These are phyloP conservation scores for Inonotus obliquus DNA, from an alignment of 1,284 basidiomycete species.

Conservation along the genomic window DNA sequence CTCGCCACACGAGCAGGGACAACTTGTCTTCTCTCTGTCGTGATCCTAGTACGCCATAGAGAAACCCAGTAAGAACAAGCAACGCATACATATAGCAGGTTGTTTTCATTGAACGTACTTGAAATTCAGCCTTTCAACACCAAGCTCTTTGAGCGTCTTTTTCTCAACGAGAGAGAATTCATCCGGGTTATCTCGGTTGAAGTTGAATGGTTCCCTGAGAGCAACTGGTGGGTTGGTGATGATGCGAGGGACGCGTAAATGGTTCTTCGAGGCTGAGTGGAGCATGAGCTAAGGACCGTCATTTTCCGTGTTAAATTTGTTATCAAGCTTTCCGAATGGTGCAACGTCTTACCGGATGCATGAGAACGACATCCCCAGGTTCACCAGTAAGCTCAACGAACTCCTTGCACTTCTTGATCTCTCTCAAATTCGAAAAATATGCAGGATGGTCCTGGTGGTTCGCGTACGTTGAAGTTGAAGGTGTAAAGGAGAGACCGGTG, in stretches of 20 bases:
- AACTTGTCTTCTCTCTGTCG: conserved; percentile 13
- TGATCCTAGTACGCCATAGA: conserved; percentile 2
- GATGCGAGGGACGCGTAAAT: conserved; percentile 45
- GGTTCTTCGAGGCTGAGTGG: conserved; percentile 59
- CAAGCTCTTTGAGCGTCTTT: conserved; percentile 51
- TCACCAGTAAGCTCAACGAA: conserved; percentile 56
- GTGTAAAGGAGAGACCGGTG: conserved; percentile 40
- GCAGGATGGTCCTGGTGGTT: conserved; percentile 36
- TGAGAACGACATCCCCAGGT: conserved; percentile 53
- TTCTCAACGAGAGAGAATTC: conserved; percentile 47
- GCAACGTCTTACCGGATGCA: conserved; percentile 39
- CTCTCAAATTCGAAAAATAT: conserved; percentile 40
- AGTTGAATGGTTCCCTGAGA: conserved; percentile 49
- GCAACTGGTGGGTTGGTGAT: conserved; percentile 60
- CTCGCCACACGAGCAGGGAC: conserved; percentile 15
- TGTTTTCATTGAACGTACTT: conserved; percentile 15
- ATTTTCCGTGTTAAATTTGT: not conserved
- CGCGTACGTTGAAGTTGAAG: conserved; percentile 35
- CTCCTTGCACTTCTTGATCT: conserved; percentile 37
- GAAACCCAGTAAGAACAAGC: not conserved
- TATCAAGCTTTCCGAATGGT: conserved; percentile 13
- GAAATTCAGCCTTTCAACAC: conserved; percentile 42
- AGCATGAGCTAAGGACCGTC: conserved; percentile 39
- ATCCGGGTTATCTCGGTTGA: conserved; percentile 38
- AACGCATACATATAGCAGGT: not conserved